Conservation (phyloP, 495 filamentous ascomycete species). For the Bacidia rubella region DNA sequence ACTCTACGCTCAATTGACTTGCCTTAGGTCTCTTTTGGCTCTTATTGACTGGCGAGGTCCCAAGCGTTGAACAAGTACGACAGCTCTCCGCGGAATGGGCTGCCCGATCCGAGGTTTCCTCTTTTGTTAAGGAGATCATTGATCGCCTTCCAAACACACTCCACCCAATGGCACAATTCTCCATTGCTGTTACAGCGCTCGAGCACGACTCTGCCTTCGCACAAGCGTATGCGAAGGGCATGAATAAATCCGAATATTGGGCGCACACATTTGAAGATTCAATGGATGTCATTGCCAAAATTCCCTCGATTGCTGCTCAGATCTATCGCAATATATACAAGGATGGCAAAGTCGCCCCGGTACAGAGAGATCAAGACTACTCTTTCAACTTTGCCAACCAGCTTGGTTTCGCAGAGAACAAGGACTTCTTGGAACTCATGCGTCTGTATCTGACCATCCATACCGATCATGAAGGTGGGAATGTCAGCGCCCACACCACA, state of each 20-base stretch:
- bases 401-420: constrained; percentile 89
- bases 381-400: constrained; percentile 97
- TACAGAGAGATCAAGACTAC: constrained; percentile 98
- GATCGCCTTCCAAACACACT: constrained; percentile 97
- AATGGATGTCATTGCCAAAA: constrained; percentile 99
- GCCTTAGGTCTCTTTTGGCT: constrained; percentile 93
- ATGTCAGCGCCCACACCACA: constrained; percentile 95
- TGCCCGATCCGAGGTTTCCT: constrained; percentile 87
- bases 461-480: constrained; percentile 97
- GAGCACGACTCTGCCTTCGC: constrained; percentile 96
- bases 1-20: constrained; percentile 14
- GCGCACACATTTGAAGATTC: constrained; percentile 98
- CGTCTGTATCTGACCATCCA: constrained; percentile 98
- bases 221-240: constrained; percentile 95
- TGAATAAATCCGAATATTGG: constrained; percentile 99
- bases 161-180: constrained; percentile 99
- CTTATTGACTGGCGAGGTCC: constrained; percentile 91
- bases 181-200: constrained; percentile 88
- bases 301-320: constrained; percentile 90
- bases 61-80: constrained; percentile 92
- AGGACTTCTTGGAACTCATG: constrained; percentile 96
- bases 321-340: constrained; percentile 99
- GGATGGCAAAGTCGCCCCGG: constrained; percentile 89
- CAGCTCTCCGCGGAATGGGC: constrained; percentile 97
- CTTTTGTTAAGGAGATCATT: constrained; percentile 96